A percentile compares a stretch with the other conserved stretches of the same genome.
These are phyloP conservation scores for Amauroascus niger DNA, from an alignment of 2,329 filamentous ascomycete species.

Conservation along the genomic window DNA sequence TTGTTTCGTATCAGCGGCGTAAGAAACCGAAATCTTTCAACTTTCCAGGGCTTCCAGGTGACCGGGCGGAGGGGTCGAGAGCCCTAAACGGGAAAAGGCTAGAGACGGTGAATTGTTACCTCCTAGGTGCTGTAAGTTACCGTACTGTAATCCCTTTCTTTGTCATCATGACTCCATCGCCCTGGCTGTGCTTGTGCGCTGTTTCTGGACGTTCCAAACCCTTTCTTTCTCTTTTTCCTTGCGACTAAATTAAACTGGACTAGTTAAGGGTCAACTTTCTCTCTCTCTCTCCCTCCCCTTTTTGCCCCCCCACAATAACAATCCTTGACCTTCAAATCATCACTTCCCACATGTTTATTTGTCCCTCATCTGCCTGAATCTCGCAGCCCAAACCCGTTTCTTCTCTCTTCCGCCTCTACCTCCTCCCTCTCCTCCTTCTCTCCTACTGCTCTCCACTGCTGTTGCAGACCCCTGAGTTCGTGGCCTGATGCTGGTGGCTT, in stretches of 20 bases:
- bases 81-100: neutral
- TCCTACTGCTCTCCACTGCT: neutral
- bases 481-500: neutral
- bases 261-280: too few relatives aligned
- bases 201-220: too few relatives aligned
- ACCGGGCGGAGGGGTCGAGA: too few relatives aligned
- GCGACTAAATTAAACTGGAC: too few relatives aligned
- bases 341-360: conserved; percentile 13
- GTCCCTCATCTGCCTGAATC: conserved; percentile 15
- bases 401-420: conserved; percentile 8
- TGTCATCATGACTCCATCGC: conserved; percentile 1
- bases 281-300: too few relatives aligned
- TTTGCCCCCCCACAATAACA: conserved; percentile 1
- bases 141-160: neutral
- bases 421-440: conserved; percentile 11
- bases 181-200: too few relatives aligned
- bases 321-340: conserved; percentile 2
- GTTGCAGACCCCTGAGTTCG: neutral
- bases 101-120: neutral
- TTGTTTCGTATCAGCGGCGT: neutral
- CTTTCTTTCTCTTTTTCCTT: neutral
- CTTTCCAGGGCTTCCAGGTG: neutral
- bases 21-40: conserved; percentile 2
- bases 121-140: neutral
- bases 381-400: conserved; percentile 1